Evolutionary conservation across 1,139 yeast genomes (phyloP).

Genomic region (Blastobotrys ciferrii): DNA sequence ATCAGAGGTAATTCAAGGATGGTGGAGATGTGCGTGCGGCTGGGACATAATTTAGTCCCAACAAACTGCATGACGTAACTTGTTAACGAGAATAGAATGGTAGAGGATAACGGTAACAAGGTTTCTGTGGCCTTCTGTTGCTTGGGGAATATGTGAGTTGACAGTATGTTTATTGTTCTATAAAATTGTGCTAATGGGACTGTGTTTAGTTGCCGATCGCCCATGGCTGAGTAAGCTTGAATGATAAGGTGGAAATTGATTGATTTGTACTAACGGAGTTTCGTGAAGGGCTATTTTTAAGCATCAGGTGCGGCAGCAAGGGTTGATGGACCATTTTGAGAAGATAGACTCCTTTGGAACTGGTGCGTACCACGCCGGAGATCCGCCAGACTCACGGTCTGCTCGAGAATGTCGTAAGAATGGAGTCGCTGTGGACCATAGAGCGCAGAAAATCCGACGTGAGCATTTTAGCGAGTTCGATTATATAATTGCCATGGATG

Average conservation of each 20-base stretch:
- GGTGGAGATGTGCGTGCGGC: too few species aligned
- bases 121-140: constrained; percentile 59
- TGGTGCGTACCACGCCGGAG: constrained; percentile 80
- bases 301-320: constrained; percentile 56
- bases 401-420: constrained; percentile 64
- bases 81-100: too few species aligned
- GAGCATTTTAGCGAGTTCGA: constrained; percentile 69
- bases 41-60: not conserved
- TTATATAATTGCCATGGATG: constrained; percentile 75
- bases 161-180: too few species aligned
- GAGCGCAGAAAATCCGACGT: constrained; percentile 65
- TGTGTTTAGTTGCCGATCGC: constrained; percentile 73
- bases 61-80: too few species aligned
- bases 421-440: constrained; percentile 71
- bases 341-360: constrained; percentile 87
- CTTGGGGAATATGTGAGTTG: constrained; percentile 84
- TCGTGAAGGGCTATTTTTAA: constrained; percentile 69
- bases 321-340: constrained; percentile 43
- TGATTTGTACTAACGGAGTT: not conserved
- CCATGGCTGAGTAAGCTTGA: constrained; percentile 76
- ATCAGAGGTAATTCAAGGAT: too few species aligned
- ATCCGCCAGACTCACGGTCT: constrained; percentile 74
- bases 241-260: too few species aligned
- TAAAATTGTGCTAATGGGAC: constrained; percentile 12
- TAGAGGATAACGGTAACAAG: not conserved